Conservation (phyloP, 306 rosid species). For the Inga leiocalycina region DNA sequence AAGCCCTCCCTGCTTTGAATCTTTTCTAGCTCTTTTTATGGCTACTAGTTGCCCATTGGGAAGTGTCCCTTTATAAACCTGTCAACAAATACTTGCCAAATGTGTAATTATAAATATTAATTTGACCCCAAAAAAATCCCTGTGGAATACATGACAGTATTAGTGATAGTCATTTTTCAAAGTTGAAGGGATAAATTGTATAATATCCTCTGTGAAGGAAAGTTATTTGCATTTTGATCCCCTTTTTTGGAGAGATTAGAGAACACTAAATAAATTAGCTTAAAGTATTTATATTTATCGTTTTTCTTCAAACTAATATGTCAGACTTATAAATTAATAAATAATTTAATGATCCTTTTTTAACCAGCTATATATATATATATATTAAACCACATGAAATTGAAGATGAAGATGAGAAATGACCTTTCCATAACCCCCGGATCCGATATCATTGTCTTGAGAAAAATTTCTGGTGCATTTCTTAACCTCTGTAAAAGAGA, state of each 20-base stretch:
- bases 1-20: conserved; percentile 52
- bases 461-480: conserved; percentile 53
- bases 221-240: not conserved
- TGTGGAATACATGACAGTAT: not conserved
- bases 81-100: conserved; percentile 11
- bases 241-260: too few relatives aligned
- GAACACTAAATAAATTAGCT: too few relatives aligned
- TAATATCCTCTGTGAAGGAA: not conserved
- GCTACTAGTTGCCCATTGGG: conserved; percentile 55
- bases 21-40: conserved; percentile 56
- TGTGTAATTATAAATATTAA: not conserved
- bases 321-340: too few relatives aligned
- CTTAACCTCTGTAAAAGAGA: conserved; percentile 63
- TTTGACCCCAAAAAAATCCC: not conserved
- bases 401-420: not conserved
- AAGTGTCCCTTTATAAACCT: conserved; percentile 64
- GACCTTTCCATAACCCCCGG: conserved; percentile 77
- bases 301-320: too few relatives aligned
- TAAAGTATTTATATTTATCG: too few relatives aligned
- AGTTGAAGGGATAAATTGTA: not conserved
- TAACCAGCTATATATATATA: not conserved
- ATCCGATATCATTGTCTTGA: conserved; percentile 30
- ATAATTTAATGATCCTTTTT: not conserved
- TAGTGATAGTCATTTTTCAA: not conserved
- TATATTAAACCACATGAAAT: not conserved